A percentile compares a stretch with the other conserved stretches of the same genome.
phyloP scores from a whole-genome alignment of 1,284 basidiomycete species.

The Filobasidium uniguttulatum region DNA sequence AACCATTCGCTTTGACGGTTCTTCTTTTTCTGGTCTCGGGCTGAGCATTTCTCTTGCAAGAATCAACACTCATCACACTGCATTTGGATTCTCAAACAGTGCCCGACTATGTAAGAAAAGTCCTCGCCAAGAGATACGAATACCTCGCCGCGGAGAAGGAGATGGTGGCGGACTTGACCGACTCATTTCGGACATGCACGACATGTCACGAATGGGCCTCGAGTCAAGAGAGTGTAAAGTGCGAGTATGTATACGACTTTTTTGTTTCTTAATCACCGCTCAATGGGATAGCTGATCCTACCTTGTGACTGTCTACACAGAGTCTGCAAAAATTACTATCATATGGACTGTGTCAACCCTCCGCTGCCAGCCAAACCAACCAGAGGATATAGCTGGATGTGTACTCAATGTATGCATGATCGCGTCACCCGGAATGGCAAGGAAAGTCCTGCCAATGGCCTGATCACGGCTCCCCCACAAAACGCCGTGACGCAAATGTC shows the following conservation, averaged over 20 bases:
- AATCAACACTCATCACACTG: too few species aligned
- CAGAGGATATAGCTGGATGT: constrained; percentile 95
- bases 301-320: constrained; percentile 14
- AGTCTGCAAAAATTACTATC: constrained; percentile 83
- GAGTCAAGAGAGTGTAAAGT: constrained; percentile 78
- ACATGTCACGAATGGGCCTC: constrained; percentile 65
- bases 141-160: constrained; percentile 91
- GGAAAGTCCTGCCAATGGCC: constrained; percentile 14
- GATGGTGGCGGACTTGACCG: constrained; percentile 77
- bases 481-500: neutral
- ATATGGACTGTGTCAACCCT: constrained; percentile 87
- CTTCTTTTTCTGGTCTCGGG: constrained; percentile 6
- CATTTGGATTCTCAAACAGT: constrained; percentile 42
- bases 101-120: constrained; percentile 60
- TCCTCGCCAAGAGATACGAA: constrained; percentile 71
- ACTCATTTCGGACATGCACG: constrained; percentile 68
- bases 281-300: neutral
- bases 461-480: neutral
- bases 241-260: constrained; percentile 45
- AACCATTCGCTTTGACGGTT: neutral
- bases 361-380: constrained; percentile 90
- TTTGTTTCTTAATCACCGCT: neutral
- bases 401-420: constrained; percentile 74
- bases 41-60: too few species aligned
- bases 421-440: constrained; percentile 74